Base-by-base conservation (phyloP, 345 rosid species). In the Eucalyptus tenuipes region DNA sequence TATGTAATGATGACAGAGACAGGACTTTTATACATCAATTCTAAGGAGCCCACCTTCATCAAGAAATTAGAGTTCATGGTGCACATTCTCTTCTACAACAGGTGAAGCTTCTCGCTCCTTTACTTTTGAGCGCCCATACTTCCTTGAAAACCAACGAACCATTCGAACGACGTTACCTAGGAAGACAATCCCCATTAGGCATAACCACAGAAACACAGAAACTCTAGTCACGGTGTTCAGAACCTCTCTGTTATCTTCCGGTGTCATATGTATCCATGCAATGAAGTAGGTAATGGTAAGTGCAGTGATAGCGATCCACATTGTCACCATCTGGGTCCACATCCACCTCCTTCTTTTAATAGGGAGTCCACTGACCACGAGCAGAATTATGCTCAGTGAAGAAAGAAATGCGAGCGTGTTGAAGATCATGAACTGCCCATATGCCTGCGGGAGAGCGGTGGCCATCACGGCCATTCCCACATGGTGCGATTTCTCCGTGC, bases 271-370 rank as follows among this genome's bases (percentile, higher is more conserved):
- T 24, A 87, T 27, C 81, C 86, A 22, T 1, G 90, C 75, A 13
- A 88, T 44, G 25, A 85, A 57, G 85, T 88, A 92, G 22, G 92
- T 89, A 31, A 81, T 31, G 6, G 91, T 86, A 59, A 88, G 57
- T 3, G 90, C 82, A 10, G 90, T 86, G 57, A 92, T 87, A 4
- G 92, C 91, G 29, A 89, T 55, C 93, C 93, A 93, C 90, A 92
- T 85, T 1, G 81, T 91, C 68, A 88, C 91, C 10, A 89, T 91
- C 90, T 89, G 88, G 47, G 89, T 71, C 93, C 91, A 90, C 93
- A 89, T 89, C 85, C 86, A 92, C 48, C 87, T 10, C 31, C 92
- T 88, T 11, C 86, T 45, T 88, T 53, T 68, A 66, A 88, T 86
- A 40, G 92, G 92, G 44, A 93, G 85, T 3, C 93, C 93, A 27